Evolutionary conservation across 306 rosid species (phyloP), one percentile per base, ranked within the genome.

Genomic region (Quillaja saponaria): DNA sequence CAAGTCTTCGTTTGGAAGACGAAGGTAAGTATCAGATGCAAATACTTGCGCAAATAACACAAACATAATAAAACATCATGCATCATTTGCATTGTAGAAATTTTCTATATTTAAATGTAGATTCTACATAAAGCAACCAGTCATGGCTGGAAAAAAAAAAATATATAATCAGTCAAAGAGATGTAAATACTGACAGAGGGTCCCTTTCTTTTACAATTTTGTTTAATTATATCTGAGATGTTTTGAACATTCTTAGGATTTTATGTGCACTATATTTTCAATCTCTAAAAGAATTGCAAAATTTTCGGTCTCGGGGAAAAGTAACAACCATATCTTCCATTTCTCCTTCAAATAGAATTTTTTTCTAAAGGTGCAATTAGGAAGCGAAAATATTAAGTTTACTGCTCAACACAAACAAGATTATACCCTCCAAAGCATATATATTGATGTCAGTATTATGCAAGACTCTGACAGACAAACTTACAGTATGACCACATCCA

Each of bases 401-500:
- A 13, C 7, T 13, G 2, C 13, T 41, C 14, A 8, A 41, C 47
- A 40, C 9, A 13, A 10, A 59, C 8, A 52, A 20, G 15, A 14
- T 17, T 61, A 40, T 11, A 59, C 13, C 38, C 8, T 46, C 48
- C 18, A 34, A 7, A 16, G 17, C 31, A 25, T 25, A 13, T 69
- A 60, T 8, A 66, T 46, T 34, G 19, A 39, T 37, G 20, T 28
- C 33, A 37, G 14, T 38, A 42, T 16, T 16, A 10, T 55, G 45
- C 18, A 54, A 55, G 57, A 67, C 34, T 39, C 28, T 31, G 45
- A 28, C 48, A 54, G 69, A 57, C 10, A 20, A 57, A 79, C 90
- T 84, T 76, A 92, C 98, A 15, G 85, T 79, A 68, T 92, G 98
- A 60, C 98, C 98, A 35, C 98, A 92, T 75, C 88, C 95, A 71